Percentiles rank a stretch among this genome's conserved stretches.
Evolutionary conservation across 208 protist genomes (phyloP).

Genomic region (Trypanosoma melophagium): DNA sequence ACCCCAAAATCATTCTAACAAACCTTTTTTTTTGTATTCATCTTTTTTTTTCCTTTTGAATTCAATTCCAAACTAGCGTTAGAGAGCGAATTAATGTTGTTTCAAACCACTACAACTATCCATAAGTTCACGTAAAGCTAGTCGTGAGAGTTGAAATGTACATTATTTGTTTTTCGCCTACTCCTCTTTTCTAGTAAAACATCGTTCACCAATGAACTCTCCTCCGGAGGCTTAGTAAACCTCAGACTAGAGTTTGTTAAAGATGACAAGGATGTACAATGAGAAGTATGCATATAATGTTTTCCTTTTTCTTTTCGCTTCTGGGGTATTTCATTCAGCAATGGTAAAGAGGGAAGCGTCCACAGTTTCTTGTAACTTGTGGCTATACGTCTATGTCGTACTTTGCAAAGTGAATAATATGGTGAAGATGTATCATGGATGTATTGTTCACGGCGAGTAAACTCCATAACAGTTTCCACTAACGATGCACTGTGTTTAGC

Average conservation of each 20-base stretch:
- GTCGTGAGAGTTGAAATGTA: neutral
- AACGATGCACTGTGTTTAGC: conserved; percentile 6
- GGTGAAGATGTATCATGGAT: conserved; percentile 5
- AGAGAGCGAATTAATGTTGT: too few relatives aligned
- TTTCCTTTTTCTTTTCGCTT: too few relatives aligned
- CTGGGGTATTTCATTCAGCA: neutral
- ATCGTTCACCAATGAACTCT: too few relatives aligned
- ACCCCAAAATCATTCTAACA: too few relatives aligned
- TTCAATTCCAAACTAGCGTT: neutral
- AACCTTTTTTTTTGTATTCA: neutral
- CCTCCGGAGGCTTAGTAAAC: neutral
- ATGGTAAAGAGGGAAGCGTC: conserved; percentile 6
- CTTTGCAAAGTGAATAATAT: conserved; percentile 3
- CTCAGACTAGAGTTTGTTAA: neutral
- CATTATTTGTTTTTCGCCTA: neutral
- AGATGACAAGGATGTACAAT: neutral
- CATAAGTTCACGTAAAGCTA: neutral
- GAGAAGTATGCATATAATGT: too few relatives aligned
- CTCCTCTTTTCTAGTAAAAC: neutral
- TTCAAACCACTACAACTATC: neutral
- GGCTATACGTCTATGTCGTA: neutral
- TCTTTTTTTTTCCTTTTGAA: conserved; percentile 1
- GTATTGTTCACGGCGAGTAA: conserved; percentile 23
- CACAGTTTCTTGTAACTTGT: neutral
- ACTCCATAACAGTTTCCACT: conserved; percentile 11